A percentile compares a stretch with the other conserved stretches of the same genome.
Conservation (phyloP, 495 filamentous ascomycete species). For the Jackrogersella minutella region DNA sequence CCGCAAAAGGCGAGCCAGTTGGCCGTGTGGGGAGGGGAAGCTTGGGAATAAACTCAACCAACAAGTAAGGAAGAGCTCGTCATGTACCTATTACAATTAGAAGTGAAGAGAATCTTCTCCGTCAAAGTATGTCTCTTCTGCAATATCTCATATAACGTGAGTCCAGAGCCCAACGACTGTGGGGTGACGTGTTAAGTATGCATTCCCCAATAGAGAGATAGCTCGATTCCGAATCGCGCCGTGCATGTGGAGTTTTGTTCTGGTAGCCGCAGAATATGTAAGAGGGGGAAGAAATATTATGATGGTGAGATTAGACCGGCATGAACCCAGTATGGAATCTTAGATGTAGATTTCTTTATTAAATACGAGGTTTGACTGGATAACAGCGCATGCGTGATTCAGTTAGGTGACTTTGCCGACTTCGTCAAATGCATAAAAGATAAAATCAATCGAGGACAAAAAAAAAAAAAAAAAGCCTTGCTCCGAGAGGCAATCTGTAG, state of each 20-base stretch:
- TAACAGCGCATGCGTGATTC: constrained; percentile 6
- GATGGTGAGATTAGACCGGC: constrained; percentile 19
- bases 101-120: constrained; percentile 24
- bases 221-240: constrained; percentile 23
- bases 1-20: constrained; percentile 27
- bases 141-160: constrained; percentile 45
- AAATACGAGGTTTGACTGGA: constrained; percentile 8
- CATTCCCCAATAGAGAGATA: constrained; percentile 35
- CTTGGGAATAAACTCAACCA: constrained; percentile 14
- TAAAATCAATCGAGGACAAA: neutral
- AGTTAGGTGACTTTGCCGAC: constrained; percentile 7
- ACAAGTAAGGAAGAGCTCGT: constrained; percentile 14
- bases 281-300: constrained; percentile 8
- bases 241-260: constrained; percentile 31
- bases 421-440: constrained; percentile 11
- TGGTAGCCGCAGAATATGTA: constrained; percentile 10
- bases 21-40: constrained; percentile 29
- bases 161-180: constrained; percentile 38
- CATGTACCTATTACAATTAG: constrained; percentile 24
- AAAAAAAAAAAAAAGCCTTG: constrained; percentile 20
- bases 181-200: constrained; percentile 42
- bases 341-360: neutral
- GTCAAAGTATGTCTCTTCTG: constrained; percentile 8
- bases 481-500: constrained; percentile 26
- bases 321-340: constrained; percentile 5